Evolutionary conservation across 2,329 filamentous ascomycete species (phyloP), one percentile per base, ranked within the genome.

Genomic region (Aspergillus sojae): DNA sequence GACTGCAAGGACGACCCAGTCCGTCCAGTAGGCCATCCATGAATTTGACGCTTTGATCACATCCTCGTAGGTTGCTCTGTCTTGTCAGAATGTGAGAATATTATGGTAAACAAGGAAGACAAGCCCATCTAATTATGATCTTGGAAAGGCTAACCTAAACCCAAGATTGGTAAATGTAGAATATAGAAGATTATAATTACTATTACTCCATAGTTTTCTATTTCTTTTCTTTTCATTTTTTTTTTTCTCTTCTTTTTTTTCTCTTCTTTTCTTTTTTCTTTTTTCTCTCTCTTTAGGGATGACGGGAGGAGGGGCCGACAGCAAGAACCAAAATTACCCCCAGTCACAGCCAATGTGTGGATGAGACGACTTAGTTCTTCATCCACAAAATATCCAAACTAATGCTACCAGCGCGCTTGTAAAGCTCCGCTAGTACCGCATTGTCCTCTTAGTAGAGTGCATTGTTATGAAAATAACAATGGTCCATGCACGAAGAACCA

Each of bases 401-500:
- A 59, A 67, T 59, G 55, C 65, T 45, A 63, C 62, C 55, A 65
- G 60, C 60, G 63, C 63, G 65, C 63, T 67, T 67, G 63, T 67
- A 61, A 57, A 52, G 60, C 28, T 52, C 56, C 23, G 39, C 54
- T 58, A 58, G 54, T 58, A 57, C 36, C 11, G 58, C 36, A 23
- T 52, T 6, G 28, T 58, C 41, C 34, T 62, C 26, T 28, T 48
- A 26, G 41, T 56, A 41, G 34, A 6, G 12, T 39, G 34, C 14
- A 39, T 16, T 5, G 34, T 39, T 14, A 9, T 41, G 36, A 41
- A 41, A 41, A 36, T 36, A 36, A 36, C 34, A 36, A 36, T 65
- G 66, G 67, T 53, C 64, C 60, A 71, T 70, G 68, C 69, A 69
- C 61, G 63, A 68, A 41, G 67, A 69, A 65, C 67, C 62, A 70